Base-by-base conservation (phyloP, 352 stramenopile species). In the Pythium guiyangense region DNA sequence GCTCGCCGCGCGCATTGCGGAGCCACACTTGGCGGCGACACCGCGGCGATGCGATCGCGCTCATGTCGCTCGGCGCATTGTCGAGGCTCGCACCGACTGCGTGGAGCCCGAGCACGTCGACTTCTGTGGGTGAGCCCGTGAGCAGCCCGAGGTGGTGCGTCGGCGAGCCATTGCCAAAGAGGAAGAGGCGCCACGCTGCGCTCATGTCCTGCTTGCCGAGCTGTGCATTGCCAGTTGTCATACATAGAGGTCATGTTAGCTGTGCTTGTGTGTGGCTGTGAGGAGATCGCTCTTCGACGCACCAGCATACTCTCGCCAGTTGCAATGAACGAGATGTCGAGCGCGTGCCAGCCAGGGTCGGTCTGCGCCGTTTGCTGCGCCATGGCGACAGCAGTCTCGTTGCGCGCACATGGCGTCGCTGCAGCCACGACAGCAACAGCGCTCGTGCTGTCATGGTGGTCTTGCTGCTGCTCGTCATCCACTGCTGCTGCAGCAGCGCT, bases 131-230 rank as follows among this genome's bases (percentile, higher is more conserved):
- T 14, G 69, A 86, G 4, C 81, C 83, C 11, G 79, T 88, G 48
- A 94, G 78, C 52, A 94, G 59, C 8, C 71, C 80, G n/a, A 94
- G 46, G 44, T 94, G 85, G 43, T 88, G 78, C 46, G 85, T 94
- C 25, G 85, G 85, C 35, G 82, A 92, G 20, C 85, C 85, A 49
- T 94, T 88, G 46, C 85, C 85, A 46, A 90, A 90, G 4, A 94
- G 77, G 56, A 94, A 92, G 1, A 94, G 63, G 26, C 70, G 67
- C 85, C 85, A 94, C n/a, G 83, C 68, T 2, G 81, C 68, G 10
- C 62, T 77, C 75, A 93, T 92, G 12, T 82, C 64, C 57, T 60
- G 35, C 39, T 75, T 68, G 14, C 82, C 79, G 6, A 84, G 66
- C 79, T 91, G 51, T 14, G 15, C 4, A 62, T 49, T 37, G 6